These are phyloP conservation scores for Phytopythium montanum DNA, from an alignment of 352 stramenopile genomes.

Conservation along the genomic window DNA sequence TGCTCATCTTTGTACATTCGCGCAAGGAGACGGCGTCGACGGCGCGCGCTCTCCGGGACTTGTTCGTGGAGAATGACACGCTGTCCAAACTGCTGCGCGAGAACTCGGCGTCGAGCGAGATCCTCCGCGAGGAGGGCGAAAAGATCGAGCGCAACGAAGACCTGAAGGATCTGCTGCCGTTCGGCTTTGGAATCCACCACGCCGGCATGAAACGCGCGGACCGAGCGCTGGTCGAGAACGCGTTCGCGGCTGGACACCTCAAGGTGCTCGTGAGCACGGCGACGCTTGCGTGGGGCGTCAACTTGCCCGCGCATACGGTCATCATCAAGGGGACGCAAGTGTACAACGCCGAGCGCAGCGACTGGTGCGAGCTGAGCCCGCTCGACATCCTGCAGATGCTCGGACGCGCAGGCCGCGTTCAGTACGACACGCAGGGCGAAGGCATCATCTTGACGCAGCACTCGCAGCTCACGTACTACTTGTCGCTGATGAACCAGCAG, in stretches of 20 bases:
- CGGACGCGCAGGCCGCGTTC: slow-evolving; percentile 96
- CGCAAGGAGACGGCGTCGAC: slow-evolving; percentile 98
- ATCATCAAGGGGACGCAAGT: slow-evolving; percentile 99
- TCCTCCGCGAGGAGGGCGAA: slow-evolving; percentile 93
- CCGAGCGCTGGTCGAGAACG: slow-evolving; percentile 97
- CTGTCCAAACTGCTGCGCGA: slow-evolving; percentile 89
- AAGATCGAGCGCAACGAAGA: slow-evolving; percentile 95
- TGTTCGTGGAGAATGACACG: slow-evolving; percentile 96
- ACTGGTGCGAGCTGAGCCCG: slow-evolving; percentile 97
- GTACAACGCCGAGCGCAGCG: slow-evolving; percentile 97
- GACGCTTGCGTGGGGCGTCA: slow-evolving; percentile 99
- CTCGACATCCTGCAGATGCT: slow-evolving; percentile 99
- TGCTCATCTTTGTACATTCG: slow-evolving; percentile 99
- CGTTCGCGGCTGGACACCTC: slow-evolving; percentile 97
- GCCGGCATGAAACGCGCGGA: slow-evolving; percentile 97
- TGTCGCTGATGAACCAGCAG: slow-evolving; percentile 99
- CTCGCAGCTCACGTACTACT: slow-evolving; percentile 98
- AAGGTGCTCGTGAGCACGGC: slow-evolving; percentile 97
- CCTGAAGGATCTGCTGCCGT: slow-evolving; percentile 98
- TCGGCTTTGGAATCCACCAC: slow-evolving; percentile 99
- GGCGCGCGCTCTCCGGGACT: slow-evolving; percentile 94
- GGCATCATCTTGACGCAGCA: slow-evolving; percentile 99
- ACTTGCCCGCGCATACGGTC: slow-evolving; percentile 98
- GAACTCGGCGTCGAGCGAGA: slow-evolving; percentile 83
- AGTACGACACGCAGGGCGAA: slow-evolving; percentile 98